A percentile compares a stretch with the other conserved stretches of the same genome.
These are phyloP conservation scores for Dipodascopsis uninucleata DNA, from an alignment of 805 yeast genomes.

Conservation along the genomic window DNA sequence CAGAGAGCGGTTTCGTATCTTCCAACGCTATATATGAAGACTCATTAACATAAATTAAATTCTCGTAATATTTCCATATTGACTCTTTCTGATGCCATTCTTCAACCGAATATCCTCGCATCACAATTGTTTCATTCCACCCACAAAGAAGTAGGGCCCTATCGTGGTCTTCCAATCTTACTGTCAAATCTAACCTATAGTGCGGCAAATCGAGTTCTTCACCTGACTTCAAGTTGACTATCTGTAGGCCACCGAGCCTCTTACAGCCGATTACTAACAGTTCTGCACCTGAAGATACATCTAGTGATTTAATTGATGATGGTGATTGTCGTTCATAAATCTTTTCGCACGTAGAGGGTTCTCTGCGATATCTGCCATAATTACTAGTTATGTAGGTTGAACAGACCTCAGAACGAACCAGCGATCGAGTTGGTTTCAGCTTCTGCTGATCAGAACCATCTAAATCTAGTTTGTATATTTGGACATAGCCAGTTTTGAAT, in stretches of 20 bases:
- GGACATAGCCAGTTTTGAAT: constrained; percentile 22
- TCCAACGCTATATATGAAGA: constrained; percentile 22
- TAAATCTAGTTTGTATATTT: constrained; percentile 18
- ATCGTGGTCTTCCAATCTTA: constrained; percentile 11
- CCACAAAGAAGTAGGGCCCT: constrained; percentile 23
- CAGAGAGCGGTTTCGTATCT: constrained; percentile 9
- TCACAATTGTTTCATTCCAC: constrained; percentile 27
- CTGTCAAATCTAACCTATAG: constrained; percentile 26
- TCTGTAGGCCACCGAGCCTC: constrained; percentile 29
- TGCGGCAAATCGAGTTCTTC: constrained; percentile 28
- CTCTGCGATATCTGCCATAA: background rate
- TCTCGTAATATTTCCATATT: constrained; percentile 19
- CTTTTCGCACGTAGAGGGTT: constrained; percentile 4
- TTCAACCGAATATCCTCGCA: constrained; percentile 15
- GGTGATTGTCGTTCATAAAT: constrained; percentile 17
- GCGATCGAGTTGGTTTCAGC: background rate
- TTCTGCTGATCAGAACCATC: constrained; percentile 1
- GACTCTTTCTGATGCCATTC: constrained; percentile 13
- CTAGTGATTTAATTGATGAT: constrained; percentile 26
- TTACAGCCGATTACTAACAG: constrained; percentile 24
- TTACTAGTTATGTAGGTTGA: background rate
- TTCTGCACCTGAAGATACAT: constrained; percentile 20
- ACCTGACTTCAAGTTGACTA: constrained; percentile 22
- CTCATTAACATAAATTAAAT: constrained; percentile 12
- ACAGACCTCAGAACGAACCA: too few species aligned